A percentile compares a stretch with the other conserved stretches of the same genome.
These are phyloP conservation scores for Harringtonia aguacate DNA, from an alignment of 2,329 filamentous ascomycete genomes.

Conservation along the genomic window DNA sequence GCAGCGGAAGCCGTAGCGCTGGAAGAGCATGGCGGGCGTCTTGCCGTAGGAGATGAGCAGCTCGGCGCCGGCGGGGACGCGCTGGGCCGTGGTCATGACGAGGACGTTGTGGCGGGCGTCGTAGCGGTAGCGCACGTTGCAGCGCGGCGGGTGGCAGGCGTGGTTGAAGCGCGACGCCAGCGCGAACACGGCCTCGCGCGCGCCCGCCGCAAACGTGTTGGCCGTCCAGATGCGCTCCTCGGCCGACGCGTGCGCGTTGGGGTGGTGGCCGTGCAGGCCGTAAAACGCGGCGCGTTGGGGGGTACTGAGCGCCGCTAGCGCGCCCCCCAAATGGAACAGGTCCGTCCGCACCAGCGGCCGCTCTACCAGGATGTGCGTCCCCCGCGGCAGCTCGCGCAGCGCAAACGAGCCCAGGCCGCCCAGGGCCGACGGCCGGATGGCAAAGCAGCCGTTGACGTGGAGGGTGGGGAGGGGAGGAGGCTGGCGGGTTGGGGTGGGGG, in stretches of 20 bases:
- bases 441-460: slow-evolving; percentile 26
- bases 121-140: slow-evolving; percentile 34
- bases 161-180: slow-evolving; percentile 49
- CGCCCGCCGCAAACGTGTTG: slow-evolving; percentile 12
- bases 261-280: slow-evolving; percentile 22
- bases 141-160: slow-evolving; percentile 31
- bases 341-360: slow-evolving; percentile 26
- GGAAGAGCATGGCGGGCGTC: slow-evolving; percentile 9
- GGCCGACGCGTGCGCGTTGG: slow-evolving; percentile 4
- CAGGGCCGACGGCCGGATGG: slow-evolving; percentile 26
- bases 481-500: background rate
- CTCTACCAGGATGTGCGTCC: slow-evolving; percentile 34
- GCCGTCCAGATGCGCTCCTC: slow-evolving; percentile 19
- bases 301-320: slow-evolving; percentile 23
- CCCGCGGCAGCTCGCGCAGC: slow-evolving; percentile 21
- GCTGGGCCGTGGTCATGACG: slow-evolving; percentile 23
- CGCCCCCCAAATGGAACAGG: slow-evolving; percentile 18
- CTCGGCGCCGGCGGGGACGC: slow-evolving; percentile 10
- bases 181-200: slow-evolving; percentile 9
- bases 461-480: background rate
- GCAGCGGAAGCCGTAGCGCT: slow-evolving; percentile 15
- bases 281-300: slow-evolving; percentile 22
- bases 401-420: slow-evolving; percentile 40
- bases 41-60: slow-evolving; percentile 16
- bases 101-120: slow-evolving; percentile 24